Base-by-base conservation (phyloP, 768 basidiomycete species). In the Suillus bovinus region DNA sequence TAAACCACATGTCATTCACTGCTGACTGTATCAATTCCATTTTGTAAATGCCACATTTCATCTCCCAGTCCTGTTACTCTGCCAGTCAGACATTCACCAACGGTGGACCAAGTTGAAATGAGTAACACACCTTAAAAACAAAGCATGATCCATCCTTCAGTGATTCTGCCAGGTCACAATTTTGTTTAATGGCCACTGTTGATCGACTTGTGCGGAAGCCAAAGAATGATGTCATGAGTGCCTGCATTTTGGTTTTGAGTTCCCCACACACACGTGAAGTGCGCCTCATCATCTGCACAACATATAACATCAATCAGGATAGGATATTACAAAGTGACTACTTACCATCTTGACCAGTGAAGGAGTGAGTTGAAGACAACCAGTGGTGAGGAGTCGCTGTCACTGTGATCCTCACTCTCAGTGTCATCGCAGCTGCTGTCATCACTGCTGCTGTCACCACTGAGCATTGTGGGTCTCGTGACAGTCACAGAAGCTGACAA, bases 1-100 rank as follows among this genome's bases (percentile, higher is more conserved):
- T 55, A 61, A 76, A 74, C 69, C 69, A 74, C 55, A 72, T 64
- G 10, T 41, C 24, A 42, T 74, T 72, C 58, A 69, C 53, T 1
- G 60, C 44, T 38, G 66, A 64, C 50, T 76, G 73, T 17, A 74
- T 63, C 17, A 73, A 67, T 1, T 29, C 42, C 29, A 65, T 59
- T 56, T 72, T 65, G 61, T 71, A 76, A 1, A 74, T 49, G 7
- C 72, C 72, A 33, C 64, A 64, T 53, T n/a, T 42, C 22, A 11
- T 60, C 33, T 60, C 46, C 14, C 22, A 59, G 14, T 50, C 61
- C 62, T 59, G 22, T 56, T 16, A 50, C 27, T 31, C 53, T 17
- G n/a, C 10, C 20, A 58, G 38, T 54, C 11, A 54, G 31, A 41
- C 47, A 53, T 16, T 22, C 0, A 22, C 3, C 44, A 46, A 46